A percentile compares a stretch with the other conserved stretches of the same genome.
Evolutionary conservation across 1,284 basidiomycete genomes (phyloP).

Genomic region (Pulchroboletus neoregius): DNA sequence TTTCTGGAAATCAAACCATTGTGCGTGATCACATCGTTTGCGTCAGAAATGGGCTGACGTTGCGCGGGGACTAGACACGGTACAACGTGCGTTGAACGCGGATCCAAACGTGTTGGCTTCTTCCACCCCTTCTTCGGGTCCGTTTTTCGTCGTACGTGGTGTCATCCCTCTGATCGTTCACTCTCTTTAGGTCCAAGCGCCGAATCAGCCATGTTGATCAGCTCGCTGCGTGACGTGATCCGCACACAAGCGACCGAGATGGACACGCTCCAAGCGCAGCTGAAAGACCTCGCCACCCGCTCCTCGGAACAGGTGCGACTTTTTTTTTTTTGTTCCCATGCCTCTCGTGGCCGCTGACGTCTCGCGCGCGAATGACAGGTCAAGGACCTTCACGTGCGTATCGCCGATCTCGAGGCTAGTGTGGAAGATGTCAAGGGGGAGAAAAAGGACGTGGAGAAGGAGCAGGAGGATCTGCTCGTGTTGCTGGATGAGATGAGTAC

Average conservation of each 20-base stretch:
- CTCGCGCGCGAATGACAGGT: slow-evolving; percentile 34
- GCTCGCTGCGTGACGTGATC: slow-evolving; percentile 77
- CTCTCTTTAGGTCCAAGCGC: slow-evolving; percentile 55
- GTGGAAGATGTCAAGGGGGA: slow-evolving; percentile 58
- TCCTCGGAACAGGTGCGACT: slow-evolving; percentile 40
- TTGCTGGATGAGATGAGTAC: slow-evolving; percentile 87
- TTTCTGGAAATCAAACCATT: slow-evolving; percentile 97
- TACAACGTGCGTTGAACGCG: slow-evolving; percentile 62
- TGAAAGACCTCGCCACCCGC: slow-evolving; percentile 39
- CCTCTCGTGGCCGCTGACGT: too few relatives aligned
- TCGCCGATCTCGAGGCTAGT: slow-evolving; percentile 45
- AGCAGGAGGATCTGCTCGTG: slow-evolving; percentile 93
- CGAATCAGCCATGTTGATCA: slow-evolving; percentile 76
- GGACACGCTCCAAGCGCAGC: slow-evolving; percentile 53
- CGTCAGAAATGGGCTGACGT: background rate
- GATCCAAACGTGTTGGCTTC: slow-evolving; percentile 61
- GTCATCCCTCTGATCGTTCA: background rate
- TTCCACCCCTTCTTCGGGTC: slow-evolving; percentile 51
- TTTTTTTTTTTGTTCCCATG: too few relatives aligned
- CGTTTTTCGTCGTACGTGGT: slow-evolving; percentile 11
- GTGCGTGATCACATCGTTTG: slow-evolving; percentile 47
- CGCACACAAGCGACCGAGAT: slow-evolving; percentile 77
- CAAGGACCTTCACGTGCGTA: slow-evolving; percentile 40
- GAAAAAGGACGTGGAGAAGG: slow-evolving; percentile 81
- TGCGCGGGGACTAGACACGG: slow-evolving; percentile 45